Evolutionary conservation across 225 moss, liverwort and hornwort genomes (phyloP).

Genomic region (Takakia lepidozioides): DNA sequence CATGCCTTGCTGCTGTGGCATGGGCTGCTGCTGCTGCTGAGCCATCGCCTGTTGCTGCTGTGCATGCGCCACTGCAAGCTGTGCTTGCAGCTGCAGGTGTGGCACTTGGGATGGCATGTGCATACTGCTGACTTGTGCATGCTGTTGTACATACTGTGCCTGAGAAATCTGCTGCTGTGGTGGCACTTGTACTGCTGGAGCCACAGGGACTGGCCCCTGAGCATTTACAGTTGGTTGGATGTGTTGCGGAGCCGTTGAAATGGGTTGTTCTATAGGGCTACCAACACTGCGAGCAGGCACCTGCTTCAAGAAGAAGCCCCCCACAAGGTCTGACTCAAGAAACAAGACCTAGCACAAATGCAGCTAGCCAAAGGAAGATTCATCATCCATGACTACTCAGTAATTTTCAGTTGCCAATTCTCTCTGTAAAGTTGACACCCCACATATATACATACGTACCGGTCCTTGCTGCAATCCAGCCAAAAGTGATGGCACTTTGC

Average conservation of each 20-base stretch:
- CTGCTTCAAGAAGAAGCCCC: no score
- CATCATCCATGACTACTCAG: no score
- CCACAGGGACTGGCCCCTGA: conserved; percentile 32
- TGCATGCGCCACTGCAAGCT: conserved; percentile 41
- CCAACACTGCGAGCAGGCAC: conserved; percentile 20
- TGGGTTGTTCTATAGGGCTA: conserved; percentile 22
- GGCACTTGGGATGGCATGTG: no score
- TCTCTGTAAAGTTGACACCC: no score
- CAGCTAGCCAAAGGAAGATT: no score
- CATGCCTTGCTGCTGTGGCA: conserved; percentile 60
- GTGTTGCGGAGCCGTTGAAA: conserved; percentile 22
- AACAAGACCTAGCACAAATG: no score
- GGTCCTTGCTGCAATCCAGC: conserved; percentile 50
- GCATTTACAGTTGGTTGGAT: conserved; percentile 26
- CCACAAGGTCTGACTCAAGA: no score
- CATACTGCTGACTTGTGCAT: no score
- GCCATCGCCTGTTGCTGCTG: no score
- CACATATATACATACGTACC: no score
- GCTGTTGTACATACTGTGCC: conserved; percentile 34
- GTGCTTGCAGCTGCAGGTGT: no score
- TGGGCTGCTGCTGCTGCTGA: conserved; percentile 28
- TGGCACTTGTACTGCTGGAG: conserved; percentile 21
- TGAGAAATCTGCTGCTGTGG: conserved; percentile 45
- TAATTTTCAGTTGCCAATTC: no score
- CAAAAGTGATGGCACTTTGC: conserved; percentile 37